Conservation (phyloP, 805 yeast genomes). For the Candida gorgasii region DNA sequence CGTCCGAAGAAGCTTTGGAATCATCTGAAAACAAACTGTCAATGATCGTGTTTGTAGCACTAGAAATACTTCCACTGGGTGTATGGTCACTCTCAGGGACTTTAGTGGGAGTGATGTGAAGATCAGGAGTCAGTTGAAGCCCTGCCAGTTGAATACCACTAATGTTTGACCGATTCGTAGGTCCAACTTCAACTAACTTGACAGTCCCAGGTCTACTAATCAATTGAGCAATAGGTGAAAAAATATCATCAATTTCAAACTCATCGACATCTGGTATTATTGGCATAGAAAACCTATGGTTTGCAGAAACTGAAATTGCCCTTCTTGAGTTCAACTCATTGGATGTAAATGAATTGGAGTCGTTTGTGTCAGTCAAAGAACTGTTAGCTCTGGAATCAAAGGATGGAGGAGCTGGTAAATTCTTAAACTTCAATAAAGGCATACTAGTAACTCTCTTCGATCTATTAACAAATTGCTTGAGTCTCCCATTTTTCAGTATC, state of each 20-base stretch:
- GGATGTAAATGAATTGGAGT: no score
- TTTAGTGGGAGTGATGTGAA: no score
- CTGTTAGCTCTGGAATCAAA: not conserved
- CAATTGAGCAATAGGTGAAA: slow-evolving; percentile 1
- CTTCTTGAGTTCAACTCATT: no score
- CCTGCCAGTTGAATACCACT: no score
- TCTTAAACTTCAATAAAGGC: slow-evolving; percentile 12
- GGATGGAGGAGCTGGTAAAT: slow-evolving; percentile 8
- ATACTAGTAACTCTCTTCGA: slow-evolving; percentile 13
- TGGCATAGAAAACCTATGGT: slow-evolving; percentile 4
- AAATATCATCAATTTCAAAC: not conserved
- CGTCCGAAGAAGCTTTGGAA: slow-evolving; percentile 1
- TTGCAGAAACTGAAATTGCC: not conserved
- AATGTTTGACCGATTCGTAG: no score
- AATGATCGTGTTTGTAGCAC: slow-evolving; percentile 1
- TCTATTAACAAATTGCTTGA: slow-evolving; percentile 19
- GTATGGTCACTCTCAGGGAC: no score
- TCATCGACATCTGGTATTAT: slow-evolving; percentile 3
- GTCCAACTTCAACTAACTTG: not conserved
- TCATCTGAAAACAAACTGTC: slow-evolving; percentile 10
- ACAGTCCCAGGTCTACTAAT: slow-evolving; percentile 4
- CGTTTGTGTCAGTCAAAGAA: no score
- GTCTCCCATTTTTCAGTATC: slow-evolving; percentile 19
- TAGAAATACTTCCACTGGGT: not conserved
- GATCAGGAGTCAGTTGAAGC: no score